Percentiles rank a stretch among this genome's conserved stretches.
Conservation (phyloP, 177 flowering plant genomes). For the Vitis hybrid region DNA sequence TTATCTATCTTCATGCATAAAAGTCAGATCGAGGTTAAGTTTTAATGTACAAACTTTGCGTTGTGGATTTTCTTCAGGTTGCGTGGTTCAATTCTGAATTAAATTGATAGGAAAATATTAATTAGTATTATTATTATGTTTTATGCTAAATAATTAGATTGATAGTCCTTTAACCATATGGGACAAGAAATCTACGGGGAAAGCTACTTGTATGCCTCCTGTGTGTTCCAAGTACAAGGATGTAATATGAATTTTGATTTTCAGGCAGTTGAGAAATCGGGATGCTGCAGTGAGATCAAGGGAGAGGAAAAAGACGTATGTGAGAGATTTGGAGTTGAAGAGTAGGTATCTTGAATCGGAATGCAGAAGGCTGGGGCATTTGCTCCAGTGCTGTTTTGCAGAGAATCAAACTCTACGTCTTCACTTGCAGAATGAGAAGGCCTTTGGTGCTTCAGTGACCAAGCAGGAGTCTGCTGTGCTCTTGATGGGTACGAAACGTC, state of each 20-base stretch:
- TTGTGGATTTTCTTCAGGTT: too few relatives aligned
- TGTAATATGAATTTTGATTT: constrained; percentile 5
- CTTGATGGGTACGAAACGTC: constrained; percentile 74
- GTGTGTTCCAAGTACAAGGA: not conserved
- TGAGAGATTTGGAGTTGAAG: constrained; percentile 83
- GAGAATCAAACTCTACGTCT: constrained; percentile 82
- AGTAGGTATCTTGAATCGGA: constrained; percentile 77
- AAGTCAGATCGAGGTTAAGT: too few relatives aligned
- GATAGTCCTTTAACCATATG: too few relatives aligned
- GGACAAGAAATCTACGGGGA: not conserved
- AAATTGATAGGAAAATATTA: too few relatives aligned
- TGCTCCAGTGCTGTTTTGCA: constrained; percentile 62
- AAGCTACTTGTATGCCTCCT: not conserved
- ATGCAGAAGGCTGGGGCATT: constrained; percentile 67
- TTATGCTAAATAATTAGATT: too few relatives aligned
- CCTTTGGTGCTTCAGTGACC: constrained; percentile 56
- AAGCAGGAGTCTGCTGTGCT: constrained; percentile 99
- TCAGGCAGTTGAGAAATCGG: constrained; percentile 86
- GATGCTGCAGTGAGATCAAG: constrained; percentile 90
- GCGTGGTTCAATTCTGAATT: too few relatives aligned
- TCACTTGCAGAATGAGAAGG: constrained; percentile 47
- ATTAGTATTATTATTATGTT: too few relatives aligned
- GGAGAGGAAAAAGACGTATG: constrained; percentile 86
- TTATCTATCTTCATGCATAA: too few relatives aligned
- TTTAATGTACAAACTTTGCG: too few relatives aligned